Percentiles rank a stretch among this genome's conserved stretches.
Conservation (phyloP, 805 yeast species). For the Zygosaccharomyces rouxii region DNA sequence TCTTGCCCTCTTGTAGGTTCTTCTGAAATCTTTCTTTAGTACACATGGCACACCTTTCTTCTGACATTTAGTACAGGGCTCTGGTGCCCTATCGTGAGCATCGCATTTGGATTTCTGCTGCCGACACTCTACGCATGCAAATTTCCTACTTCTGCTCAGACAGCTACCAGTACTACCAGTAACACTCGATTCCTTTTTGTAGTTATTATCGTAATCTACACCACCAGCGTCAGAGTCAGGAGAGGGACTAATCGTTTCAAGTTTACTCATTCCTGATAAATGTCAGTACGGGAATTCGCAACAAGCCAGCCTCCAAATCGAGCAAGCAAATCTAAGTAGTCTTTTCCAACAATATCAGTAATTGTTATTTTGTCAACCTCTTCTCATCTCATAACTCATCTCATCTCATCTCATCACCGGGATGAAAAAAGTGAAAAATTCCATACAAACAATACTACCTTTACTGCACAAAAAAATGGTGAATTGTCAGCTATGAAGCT, state of each 20-base stretch:
- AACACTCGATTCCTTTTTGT: constrained; percentile 1
- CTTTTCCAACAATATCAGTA: background rate
- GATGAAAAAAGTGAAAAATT: constrained; percentile 3
- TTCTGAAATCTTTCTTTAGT: constrained; percentile 73
- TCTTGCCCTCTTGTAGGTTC: constrained; percentile 84
- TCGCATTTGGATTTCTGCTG: constrained; percentile 94
- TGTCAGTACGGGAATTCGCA: background rate
- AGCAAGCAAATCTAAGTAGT: background rate
- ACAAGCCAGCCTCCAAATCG: background rate
- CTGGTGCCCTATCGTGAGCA: constrained; percentile 69
- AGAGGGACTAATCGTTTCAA: constrained; percentile 11
- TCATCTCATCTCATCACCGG: constrained; percentile 6
- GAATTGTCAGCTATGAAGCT: constrained; percentile 12
- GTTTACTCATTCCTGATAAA: background rate
- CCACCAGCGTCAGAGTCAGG: constrained; percentile 16
- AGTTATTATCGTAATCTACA: constrained; percentile 5
- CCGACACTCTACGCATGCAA: constrained; percentile 94
- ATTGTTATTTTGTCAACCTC: constrained; percentile 1
- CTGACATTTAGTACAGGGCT: constrained; percentile 76
- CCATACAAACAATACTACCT: background rate
- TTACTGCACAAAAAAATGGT: background rate
- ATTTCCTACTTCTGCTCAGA: constrained; percentile 41
- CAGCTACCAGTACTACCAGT: background rate
- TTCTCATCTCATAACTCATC: background rate
- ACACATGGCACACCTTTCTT: constrained; percentile 68